phyloP scores from a whole-genome alignment of 2,329 filamentous ascomycete genomes.

The Fusarium protoensiforme region DNA sequence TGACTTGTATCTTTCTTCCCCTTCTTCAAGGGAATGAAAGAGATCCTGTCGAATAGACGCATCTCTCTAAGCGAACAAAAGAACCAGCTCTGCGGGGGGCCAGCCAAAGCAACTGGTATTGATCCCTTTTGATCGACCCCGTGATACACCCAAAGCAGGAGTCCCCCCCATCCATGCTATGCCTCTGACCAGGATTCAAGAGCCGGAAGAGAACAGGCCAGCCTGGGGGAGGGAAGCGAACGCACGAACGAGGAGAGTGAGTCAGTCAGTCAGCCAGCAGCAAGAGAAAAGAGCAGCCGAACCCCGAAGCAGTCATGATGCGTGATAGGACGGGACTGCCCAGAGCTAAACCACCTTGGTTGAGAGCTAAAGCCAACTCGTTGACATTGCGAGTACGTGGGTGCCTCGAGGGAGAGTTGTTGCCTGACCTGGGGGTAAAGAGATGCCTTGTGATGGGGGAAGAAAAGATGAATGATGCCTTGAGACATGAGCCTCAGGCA shows the following conservation, averaged over 20 bases:
- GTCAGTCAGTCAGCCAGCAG: constrained; percentile 12
- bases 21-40: not conserved
- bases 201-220: constrained; percentile 7
- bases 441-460: not conserved
- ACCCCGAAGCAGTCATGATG: constrained; percentile 4
- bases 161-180: not conserved
- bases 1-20: not conserved
- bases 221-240: not conserved
- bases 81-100: constrained; percentile 9
- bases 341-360: constrained; percentile 10
- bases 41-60: not conserved
- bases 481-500: constrained; percentile 1
- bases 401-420: constrained; percentile 24
- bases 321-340: constrained; percentile 5
- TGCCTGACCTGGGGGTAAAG: constrained; percentile 18
- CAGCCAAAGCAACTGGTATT: constrained; percentile 2
- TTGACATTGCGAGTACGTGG: not conserved
- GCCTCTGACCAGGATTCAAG: constrained; percentile 1
- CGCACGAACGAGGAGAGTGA: not conserved
- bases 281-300: constrained; percentile 24
- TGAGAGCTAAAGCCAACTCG: constrained; percentile 2
- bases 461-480: not conserved
- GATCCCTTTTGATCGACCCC: constrained; percentile 30
- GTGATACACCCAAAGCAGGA: constrained; percentile 27
- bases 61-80: not conserved